phyloP scores from a whole-genome alignment of 2,329 filamentous ascomycete species.

The Lasiodiplodia gonubiensis region DNA sequence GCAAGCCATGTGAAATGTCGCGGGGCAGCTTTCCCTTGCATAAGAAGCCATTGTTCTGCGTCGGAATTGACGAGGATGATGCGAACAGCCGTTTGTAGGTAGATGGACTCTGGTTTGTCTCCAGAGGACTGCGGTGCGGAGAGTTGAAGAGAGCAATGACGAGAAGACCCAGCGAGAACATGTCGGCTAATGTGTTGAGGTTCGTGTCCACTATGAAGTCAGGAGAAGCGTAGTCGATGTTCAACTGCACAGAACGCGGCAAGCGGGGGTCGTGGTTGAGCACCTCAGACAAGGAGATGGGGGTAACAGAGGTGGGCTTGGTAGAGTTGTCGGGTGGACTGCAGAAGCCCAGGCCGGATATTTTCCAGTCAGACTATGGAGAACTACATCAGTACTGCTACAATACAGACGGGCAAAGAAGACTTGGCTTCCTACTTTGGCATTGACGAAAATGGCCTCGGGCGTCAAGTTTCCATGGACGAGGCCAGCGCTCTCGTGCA shows the following conservation, averaged over 20 bases:
- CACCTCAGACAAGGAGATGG: conserved; percentile 81
- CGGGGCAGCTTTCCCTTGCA: conserved; percentile 79
- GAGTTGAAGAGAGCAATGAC: conserved; percentile 92
- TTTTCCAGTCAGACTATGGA: conserved; percentile 90
- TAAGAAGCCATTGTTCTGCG: conserved; percentile 81
- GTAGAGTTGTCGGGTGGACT: conserved; percentile 78
- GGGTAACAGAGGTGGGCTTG: conserved; percentile 75
- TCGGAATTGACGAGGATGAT: conserved; percentile 78
- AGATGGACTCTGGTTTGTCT: conserved; percentile 78
- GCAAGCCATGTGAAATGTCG: conserved; percentile 74
- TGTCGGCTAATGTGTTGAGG: conserved; percentile 81
- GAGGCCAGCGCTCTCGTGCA: conserved; percentile 92
- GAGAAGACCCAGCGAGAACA: conserved; percentile 90
- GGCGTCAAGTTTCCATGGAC: conserved; percentile 95
- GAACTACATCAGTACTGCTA: conserved; percentile 23
- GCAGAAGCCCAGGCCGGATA: conserved; percentile 90
- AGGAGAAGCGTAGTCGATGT: conserved; percentile 91
- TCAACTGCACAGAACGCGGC: conserved; percentile 81
- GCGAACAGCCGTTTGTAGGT: conserved; percentile 85
- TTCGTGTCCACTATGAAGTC: conserved; percentile 94
- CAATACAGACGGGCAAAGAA: conserved; percentile 20
- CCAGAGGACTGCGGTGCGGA: conserved; percentile 86
- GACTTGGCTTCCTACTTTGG: conserved; percentile 67
- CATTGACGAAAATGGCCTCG: conserved; percentile 90
- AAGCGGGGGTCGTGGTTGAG: conserved; percentile 85